Conservation (phyloP, 2,329 filamentous ascomycete species). For the Fusarium marasasianum region DNA sequence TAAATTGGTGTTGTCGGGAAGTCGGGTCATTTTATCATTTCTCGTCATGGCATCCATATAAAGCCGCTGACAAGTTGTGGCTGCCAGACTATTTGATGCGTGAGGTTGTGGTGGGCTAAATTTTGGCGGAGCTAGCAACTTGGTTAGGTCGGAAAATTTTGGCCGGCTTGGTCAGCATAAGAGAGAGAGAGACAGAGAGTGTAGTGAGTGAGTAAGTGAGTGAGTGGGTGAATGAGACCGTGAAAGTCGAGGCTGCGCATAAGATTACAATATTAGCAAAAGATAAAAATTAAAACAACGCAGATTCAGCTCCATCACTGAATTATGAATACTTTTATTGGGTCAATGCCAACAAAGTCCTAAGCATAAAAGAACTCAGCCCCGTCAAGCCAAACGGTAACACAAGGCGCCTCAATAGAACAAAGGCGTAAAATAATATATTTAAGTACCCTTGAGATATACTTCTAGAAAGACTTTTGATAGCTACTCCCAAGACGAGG, state of each 20-base stretch:
- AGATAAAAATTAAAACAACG: not conserved
- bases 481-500: not conserved
- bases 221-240: not conserved
- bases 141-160: constrained; percentile 37
- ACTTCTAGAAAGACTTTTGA: not conserved
- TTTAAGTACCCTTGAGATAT: not conserved
- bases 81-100: constrained; percentile 3
- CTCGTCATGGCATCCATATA: constrained; percentile 20
- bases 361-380: not conserved
- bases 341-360: not conserved
- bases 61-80: constrained; percentile 1
- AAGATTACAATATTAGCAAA: not conserved
- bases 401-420: not conserved
- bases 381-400: not conserved
- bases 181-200: not conserved
- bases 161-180: constrained; percentile 42
- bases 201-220: not conserved
- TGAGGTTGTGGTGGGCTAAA: constrained; percentile 32
- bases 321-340: not conserved
- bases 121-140: constrained; percentile 28
- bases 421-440: not conserved
- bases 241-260: not conserved
- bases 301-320: not conserved
- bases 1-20: constrained; percentile 39
- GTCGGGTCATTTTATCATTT: constrained; percentile 39